Evolutionary conservation across 495 filamentous ascomycete genomes (phyloP), one percentile per base, ranked within the genome.

Genomic region (Annulohypoxylon maeteangense): DNA sequence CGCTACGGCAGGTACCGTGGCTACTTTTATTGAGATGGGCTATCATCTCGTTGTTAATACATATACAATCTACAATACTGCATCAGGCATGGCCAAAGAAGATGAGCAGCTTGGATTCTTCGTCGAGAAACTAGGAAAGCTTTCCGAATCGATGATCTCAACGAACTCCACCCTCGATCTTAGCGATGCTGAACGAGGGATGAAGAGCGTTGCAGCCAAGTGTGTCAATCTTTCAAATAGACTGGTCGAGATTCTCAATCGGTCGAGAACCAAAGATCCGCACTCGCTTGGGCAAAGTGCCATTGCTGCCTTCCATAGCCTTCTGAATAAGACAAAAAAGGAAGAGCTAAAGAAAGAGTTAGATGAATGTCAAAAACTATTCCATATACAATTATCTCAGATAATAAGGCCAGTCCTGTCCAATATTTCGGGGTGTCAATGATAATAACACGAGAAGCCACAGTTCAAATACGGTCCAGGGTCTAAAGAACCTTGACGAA

Each of bases 301-400:
- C 12, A 20, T 57, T 25, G 54, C 34, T 3, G 34, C 32, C 22
- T 57, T 57, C 32, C 31, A 57, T 0, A 2, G 34, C 12, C 12
- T 32, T 25, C 22, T n/a, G 34, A n/a, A 32, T 10, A 32, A 40
- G 2, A 25, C 1, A 18, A 18, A 57, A 11, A 57, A 57, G 14
- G 27, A 40, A 20, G 54, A 57, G 22, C 11, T 57, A 4, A 57
- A 57, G 20, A 57, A 57, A 14, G 32, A 40, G 54, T 23, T 57
- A 3, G 54, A 57, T 5, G 54, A 57, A 25, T 57, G 54, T 25
- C 54, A 40, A n/a, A 40, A n/a, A 6, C 34, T 57, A 4, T 57
- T 57, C 18, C 54, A 57, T 32, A 38, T 38, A 4, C 32, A 57
- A n/a, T n/a, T 57, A 10, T 40, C 54, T n/a, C 11, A 7, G 10